These are phyloP conservation scores for Saturnispora silvae DNA, from an alignment of 805 yeast genomes.

Conservation along the genomic window DNA sequence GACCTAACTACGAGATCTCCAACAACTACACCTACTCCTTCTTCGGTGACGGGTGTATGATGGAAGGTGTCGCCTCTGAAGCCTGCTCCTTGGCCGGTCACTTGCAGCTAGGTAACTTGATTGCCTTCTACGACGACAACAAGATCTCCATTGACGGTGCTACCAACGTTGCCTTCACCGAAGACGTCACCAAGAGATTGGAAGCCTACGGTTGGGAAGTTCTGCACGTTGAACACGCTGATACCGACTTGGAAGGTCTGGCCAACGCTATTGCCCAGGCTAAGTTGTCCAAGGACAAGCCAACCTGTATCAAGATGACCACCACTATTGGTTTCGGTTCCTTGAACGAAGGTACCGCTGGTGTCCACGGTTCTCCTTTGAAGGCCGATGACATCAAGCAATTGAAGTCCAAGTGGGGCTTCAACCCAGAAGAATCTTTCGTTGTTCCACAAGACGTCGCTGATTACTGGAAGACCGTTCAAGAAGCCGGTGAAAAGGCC, in stretches of 20 bases:
- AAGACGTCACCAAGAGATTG: conserved; percentile 76
- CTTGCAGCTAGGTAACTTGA: conserved; percentile 82
- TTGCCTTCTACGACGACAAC: conserved; percentile 95
- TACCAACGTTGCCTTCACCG: conserved; percentile 85
- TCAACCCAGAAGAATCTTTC: conserved; percentile 76
- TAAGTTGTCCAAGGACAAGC: conserved; percentile 67
- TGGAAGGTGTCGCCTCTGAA: conserved; percentile 96
- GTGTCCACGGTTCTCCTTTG: conserved; percentile 94
- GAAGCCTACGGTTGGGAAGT: conserved; percentile 94
- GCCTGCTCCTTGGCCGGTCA: conserved; percentile 95
- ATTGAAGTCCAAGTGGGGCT: conserved; percentile 74
- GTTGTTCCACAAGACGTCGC: conserved; percentile 75
- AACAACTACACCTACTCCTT: conserved; percentile 70
- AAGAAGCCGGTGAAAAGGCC: conserved; percentile 50
- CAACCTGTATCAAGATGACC: conserved; percentile 77
- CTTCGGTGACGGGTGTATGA: conserved; percentile 95
- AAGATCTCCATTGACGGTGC: conserved; percentile 93
- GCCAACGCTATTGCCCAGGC: conserved; percentile 68
- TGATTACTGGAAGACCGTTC: conserved; percentile 50
- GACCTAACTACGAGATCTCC: conserved; percentile 64
- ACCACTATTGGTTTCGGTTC: conserved; percentile 97
- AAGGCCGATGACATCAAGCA: conserved; percentile 87
- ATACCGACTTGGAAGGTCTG: conserved; percentile 65
- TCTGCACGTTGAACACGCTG: conserved; percentile 66
- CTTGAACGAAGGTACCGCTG: conserved; percentile 68